Evolutionary conservation across 805 yeast species (phyloP).

Genomic region (Yarrowia sp.): DNA sequence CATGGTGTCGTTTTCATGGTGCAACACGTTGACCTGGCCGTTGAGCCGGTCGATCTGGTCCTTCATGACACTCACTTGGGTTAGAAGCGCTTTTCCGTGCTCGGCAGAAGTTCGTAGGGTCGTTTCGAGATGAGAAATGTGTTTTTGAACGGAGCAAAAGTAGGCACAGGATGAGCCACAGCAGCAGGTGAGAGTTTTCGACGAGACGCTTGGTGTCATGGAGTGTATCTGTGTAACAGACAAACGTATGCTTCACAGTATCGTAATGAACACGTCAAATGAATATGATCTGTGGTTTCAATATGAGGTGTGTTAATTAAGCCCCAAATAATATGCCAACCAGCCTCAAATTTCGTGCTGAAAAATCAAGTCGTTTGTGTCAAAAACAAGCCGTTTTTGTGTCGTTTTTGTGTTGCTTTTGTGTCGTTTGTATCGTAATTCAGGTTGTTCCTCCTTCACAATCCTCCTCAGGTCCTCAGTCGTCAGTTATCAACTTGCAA

Average conservation of each 20-base stretch:
- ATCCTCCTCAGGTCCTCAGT: not conserved
- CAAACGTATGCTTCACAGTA: no score
- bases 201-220: not conserved
- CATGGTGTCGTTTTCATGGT: constrained; percentile 13
- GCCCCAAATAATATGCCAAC: no score
- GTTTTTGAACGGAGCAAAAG: not conserved
- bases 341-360: no score
- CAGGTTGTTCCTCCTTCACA: no score
- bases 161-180: constrained; percentile 8
- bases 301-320: no score
- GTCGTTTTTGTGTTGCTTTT: no score
- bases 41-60: constrained; percentile 21
- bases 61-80: constrained; percentile 16
- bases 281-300: no score
- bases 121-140: constrained; percentile 4
- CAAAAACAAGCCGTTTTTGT: no score
- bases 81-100: constrained; percentile 9
- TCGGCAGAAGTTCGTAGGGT: constrained; percentile 19
- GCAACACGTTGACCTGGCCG: constrained; percentile 3
- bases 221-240: no score
- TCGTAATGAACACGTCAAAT: no score
- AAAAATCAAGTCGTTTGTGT: no score
- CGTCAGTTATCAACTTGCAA: not conserved
- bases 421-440: no score
- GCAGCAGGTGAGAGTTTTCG: constrained; percentile 4